Evolutionary conservation across 257 asterid species (phyloP), one percentile per base, ranked within the genome.

Genomic region (Penstemon eatonii): DNA sequence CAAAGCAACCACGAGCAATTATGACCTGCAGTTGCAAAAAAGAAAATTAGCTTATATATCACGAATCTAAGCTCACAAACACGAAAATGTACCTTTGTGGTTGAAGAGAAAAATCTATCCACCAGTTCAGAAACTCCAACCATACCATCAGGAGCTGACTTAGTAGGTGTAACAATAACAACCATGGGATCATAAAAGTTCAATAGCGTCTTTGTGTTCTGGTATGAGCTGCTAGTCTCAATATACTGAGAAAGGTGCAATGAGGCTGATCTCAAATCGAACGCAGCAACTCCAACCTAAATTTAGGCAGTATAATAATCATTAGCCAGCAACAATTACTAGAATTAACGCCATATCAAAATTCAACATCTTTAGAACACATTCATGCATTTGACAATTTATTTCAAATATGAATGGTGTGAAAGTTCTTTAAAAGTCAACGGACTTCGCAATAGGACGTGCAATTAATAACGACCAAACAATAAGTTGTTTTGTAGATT

Each of bases 231-330:
- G 81, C 97, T 93, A 39, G 94, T 90, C 85, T 93, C 99, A 76
- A 93, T 93, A 78, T 84, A 93, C 78, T 93, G 97, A 68, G 99
- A 93, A 53, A 93, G 99, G 86, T 90, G 91, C 71, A 93, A 74
- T 1, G 99, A 93, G 66, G 97, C 99, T 58, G 96, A 90, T 82
- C 99, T 83, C 83, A 93, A 78, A 78, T 90, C 96, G 72, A 90
- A 80, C 44, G 97, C 99, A 74, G 99, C 99, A 74, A 93, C 95
- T 67, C 99, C 99, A 73, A 93, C 96, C 98, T 92, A 78, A 50
- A 60, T 50, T 37, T 60, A 56, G 53, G 55, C 42, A 66, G 46
- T 38, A 55, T 19, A 70, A 46, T 53, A 38, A 51, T 68, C 71
- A 59, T 54, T 33, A 67, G 12, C 38, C 59, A 63, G 63, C 65